A percentile compares a stretch with the other conserved stretches of the same genome.
These are phyloP conservation scores for Trametes coccinea DNA, from an alignment of 768 basidiomycete genomes.

Conservation along the genomic window DNA sequence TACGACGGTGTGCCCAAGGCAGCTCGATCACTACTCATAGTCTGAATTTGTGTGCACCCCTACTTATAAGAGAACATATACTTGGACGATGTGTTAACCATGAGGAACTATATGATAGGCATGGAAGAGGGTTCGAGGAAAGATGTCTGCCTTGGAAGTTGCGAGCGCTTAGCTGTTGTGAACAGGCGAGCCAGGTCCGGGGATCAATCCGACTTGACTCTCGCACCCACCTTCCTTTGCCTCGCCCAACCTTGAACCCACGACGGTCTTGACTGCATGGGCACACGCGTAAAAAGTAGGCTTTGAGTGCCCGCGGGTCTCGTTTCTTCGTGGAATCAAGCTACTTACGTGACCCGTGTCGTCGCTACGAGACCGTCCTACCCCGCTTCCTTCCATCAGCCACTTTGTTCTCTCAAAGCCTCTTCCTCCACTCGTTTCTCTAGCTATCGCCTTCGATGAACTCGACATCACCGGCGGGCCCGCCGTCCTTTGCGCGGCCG, in stretches of 20 bases:
- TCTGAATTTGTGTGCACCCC: too few relatives aligned
- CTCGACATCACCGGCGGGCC: constrained; percentile 12
- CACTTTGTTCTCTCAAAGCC: neutral
- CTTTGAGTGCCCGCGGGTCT: neutral
- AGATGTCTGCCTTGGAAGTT: too few relatives aligned
- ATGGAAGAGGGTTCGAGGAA: too few relatives aligned
- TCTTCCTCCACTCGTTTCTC: neutral
- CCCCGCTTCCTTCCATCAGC: constrained; percentile 4
- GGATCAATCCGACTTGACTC: neutral
- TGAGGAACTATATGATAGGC: too few relatives aligned
- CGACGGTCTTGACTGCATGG: constrained; percentile 10
- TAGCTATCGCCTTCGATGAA: neutral
- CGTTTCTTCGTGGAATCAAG: neutral
- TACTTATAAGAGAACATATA: too few relatives aligned
- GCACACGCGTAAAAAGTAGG: neutral
- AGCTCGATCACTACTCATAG: too few relatives aligned
- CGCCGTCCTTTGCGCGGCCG: constrained; percentile 16
- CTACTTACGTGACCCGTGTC: constrained; percentile 4
- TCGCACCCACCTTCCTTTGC: neutral
- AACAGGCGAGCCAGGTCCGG: neutral
- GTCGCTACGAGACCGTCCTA: constrained; percentile 15
- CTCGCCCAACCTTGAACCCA: neutral
- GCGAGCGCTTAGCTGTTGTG: neutral
- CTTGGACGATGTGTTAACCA: too few relatives aligned
- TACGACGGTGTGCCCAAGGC: too few relatives aligned